Percentiles rank a stretch among this genome's conserved stretches.
phyloP scores from a whole-genome alignment of 1,139 yeast genomes.

The Trichomonascaceae sp. region DNA sequence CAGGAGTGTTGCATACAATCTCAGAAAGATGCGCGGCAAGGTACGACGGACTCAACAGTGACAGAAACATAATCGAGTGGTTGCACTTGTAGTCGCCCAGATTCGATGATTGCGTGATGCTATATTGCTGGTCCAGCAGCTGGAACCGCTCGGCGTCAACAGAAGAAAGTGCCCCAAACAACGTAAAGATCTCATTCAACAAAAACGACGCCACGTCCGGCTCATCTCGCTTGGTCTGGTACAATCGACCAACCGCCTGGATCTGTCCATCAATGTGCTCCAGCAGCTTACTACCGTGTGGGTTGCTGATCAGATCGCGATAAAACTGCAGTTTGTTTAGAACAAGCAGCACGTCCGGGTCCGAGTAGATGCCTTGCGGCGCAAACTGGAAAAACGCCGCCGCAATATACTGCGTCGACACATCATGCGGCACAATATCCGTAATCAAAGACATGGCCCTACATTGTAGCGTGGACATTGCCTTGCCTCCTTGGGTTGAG shows the following conservation, averaged over 20 bases:
- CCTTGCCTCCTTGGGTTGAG: slow-evolving; percentile 5
- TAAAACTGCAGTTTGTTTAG: slow-evolving; percentile 14
- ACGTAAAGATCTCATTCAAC: slow-evolving; percentile 11
- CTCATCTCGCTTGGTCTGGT: slow-evolving; percentile 6
- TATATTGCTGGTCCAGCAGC: slow-evolving; percentile 11
- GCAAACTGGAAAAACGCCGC: slow-evolving; percentile 8
- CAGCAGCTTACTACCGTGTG: slow-evolving; percentile 8
- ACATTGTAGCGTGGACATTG: slow-evolving; percentile 12
- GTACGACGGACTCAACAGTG: slow-evolving; percentile 12
- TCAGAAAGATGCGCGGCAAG: slow-evolving; percentile 8
- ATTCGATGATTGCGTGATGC: slow-evolving; percentile 6
- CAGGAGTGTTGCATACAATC: slow-evolving; percentile 7
- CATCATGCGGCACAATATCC: slow-evolving; percentile 10
- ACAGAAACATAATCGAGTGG: slow-evolving; percentile 8
- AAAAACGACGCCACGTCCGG: slow-evolving; percentile 10
- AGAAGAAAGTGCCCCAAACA: slow-evolving; percentile 15
- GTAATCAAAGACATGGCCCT: slow-evolving; percentile 14
- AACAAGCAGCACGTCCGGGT: slow-evolving; percentile 10
- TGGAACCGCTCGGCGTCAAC: slow-evolving; percentile 10
- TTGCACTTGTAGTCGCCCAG: slow-evolving; percentile 4
- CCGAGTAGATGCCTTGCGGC: slow-evolving; percentile 6
- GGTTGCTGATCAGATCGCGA: slow-evolving; percentile 10
- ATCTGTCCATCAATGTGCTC: slow-evolving; percentile 8
- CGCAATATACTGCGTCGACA: slow-evolving; percentile 6
- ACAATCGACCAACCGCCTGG: slow-evolving; percentile 10